These are phyloP conservation scores for Dendrostoma leiphaemia DNA, from an alignment of 2,329 filamentous ascomycete species.

Conservation along the genomic window DNA sequence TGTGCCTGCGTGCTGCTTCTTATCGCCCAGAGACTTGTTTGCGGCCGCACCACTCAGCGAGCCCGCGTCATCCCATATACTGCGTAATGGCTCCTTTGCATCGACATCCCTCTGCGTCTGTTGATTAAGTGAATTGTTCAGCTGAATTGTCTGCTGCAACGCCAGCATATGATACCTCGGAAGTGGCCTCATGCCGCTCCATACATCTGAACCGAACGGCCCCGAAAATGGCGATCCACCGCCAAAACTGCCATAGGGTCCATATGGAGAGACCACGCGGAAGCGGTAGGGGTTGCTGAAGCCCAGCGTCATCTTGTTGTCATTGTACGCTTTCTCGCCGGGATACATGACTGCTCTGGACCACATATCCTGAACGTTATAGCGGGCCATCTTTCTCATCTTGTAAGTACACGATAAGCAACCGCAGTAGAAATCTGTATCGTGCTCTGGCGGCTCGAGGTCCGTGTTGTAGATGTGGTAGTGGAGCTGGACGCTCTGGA, in stretches of 20 bases:
- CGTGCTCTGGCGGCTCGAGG: slow-evolving; percentile 43
- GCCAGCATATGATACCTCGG: neutral
- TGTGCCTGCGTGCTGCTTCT: neutral
- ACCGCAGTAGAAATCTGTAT: slow-evolving; percentile 35
- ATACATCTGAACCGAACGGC: neutral
- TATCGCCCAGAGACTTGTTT: neutral
- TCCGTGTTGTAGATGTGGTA: slow-evolving; percentile 43
- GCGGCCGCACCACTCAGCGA: neutral
- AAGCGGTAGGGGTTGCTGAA: neutral
- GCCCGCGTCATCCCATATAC: neutral
- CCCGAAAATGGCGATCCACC: neutral
- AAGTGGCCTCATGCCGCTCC: neutral
- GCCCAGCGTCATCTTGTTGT: slow-evolving; percentile 19
- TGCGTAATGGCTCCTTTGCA: neutral
- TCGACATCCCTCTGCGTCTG: slow-evolving; percentile 17
- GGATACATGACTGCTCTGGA: slow-evolving; percentile 46
- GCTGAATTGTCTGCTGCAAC: neutral
- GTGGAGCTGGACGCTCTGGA: slow-evolving; percentile 37
- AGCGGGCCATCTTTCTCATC: slow-evolving; percentile 32
- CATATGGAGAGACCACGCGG: neutral
- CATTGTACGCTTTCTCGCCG: slow-evolving; percentile 35
- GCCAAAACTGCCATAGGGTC: neutral
- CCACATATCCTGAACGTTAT: slow-evolving; percentile 39
- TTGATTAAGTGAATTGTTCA: neutral
- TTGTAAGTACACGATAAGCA: slow-evolving; percentile 40